A percentile compares a stretch with the other conserved stretches of the same genome.
Evolutionary conservation across 2,329 filamentous ascomycete genomes (phyloP).

Genomic region (Leptodontidium sp.): DNA sequence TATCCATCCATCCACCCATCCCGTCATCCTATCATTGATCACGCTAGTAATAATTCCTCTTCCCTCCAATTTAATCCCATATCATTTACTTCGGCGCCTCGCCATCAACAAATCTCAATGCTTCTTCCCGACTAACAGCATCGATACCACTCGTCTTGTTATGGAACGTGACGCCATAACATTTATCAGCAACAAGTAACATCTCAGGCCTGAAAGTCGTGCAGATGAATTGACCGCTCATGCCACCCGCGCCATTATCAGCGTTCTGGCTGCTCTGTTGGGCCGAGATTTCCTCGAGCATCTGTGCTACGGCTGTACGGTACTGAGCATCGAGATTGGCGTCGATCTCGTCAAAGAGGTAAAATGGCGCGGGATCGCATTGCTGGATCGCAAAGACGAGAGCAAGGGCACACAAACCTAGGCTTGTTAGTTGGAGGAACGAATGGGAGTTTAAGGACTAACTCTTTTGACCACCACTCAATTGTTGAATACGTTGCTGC

Average conservation of each 20-base stretch:
- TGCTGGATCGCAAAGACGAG: conserved; percentile 99
- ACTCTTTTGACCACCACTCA: conserved; percentile 98
- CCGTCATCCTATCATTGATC: not conserved
- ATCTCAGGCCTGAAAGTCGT: conserved; percentile 98
- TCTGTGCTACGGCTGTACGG: conserved; percentile 90
- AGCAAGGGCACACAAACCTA: conserved; percentile 93
- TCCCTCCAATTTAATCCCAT: not conserved
- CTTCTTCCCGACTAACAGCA: conserved; percentile 86
- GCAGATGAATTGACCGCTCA: conserved; percentile 88
- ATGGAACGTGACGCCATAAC: conserved; percentile 92
- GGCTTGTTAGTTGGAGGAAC: conserved; percentile 32
- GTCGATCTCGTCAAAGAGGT: conserved; percentile 99
- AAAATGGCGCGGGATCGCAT: conserved; percentile 96
- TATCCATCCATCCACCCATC: not conserved
- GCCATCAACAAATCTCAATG: conserved; percentile 92
- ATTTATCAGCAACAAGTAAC: conserved; percentile 93
- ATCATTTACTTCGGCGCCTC: conserved; percentile 57
- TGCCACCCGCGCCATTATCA: conserved; percentile 49
- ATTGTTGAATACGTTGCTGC: conserved; percentile 96
- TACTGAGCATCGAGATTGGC: conserved; percentile 98
- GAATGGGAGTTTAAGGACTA: conserved; percentile 50
- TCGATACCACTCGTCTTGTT: conserved; percentile 96
- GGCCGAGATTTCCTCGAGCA: conserved; percentile 80
- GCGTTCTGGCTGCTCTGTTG: conserved; percentile 54
- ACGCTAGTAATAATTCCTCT: not conserved